phyloP scores from a whole-genome alignment of 306 rosid species.

The Inga oerstediana region DNA sequence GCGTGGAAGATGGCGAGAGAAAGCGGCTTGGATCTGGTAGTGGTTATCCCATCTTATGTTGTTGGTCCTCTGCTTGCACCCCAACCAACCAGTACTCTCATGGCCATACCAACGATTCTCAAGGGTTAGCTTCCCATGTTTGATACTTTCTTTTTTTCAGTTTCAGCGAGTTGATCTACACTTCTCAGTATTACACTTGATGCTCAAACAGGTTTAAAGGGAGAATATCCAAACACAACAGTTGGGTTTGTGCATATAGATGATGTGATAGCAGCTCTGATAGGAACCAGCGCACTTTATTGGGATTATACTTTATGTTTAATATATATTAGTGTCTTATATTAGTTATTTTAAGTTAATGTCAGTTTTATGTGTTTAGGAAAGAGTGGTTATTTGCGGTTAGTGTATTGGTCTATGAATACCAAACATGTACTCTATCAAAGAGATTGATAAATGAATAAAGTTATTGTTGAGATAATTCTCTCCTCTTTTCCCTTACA shows the following conservation, averaged over 20 bases:
- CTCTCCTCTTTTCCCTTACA: too few species aligned
- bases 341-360: too few species aligned
- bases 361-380: too few species aligned
- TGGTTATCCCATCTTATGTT: slow-evolving; percentile 76
- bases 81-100: slow-evolving; percentile 73
- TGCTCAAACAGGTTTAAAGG: slow-evolving; percentile 46
- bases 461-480: too few species aligned
- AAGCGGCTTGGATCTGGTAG: slow-evolving; percentile 66
- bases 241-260: slow-evolving; percentile 86
- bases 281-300: too few species aligned
- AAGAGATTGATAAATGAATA: too few species aligned
- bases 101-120: slow-evolving; percentile 43
- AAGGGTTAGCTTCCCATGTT: slow-evolving; percentile 50
- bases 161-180: background rate
- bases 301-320: too few species aligned
- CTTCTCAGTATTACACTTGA: background rate
- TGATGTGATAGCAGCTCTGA: slow-evolving; percentile 60
- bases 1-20: slow-evolving; percentile 75
- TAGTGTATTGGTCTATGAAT: too few species aligned
- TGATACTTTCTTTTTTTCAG: too few species aligned
- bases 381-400: too few species aligned
- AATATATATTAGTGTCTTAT: too few species aligned
- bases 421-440: too few species aligned
- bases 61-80: slow-evolving; percentile 87
- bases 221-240: slow-evolving; percentile 75